phyloP scores from a whole-genome alignment of 169 alveolate species.

The Plasmodium knowlesi region DNA sequence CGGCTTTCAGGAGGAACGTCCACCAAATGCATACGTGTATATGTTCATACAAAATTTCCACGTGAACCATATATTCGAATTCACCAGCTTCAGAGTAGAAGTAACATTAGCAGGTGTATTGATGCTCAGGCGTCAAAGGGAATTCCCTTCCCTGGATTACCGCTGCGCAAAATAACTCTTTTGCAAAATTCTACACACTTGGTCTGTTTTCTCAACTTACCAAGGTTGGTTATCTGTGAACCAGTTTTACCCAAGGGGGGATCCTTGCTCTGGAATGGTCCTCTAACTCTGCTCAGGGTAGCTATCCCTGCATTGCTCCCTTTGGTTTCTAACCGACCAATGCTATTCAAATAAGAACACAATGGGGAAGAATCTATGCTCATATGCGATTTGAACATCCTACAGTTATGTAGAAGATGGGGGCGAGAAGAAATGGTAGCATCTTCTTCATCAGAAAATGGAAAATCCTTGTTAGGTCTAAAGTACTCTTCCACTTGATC shows the following conservation, averaged over 20 bases:
- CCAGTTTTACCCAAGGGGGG: neutral
- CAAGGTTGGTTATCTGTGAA: neutral
- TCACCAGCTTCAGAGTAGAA: neutral
- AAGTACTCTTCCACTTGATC: neutral
- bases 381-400: conserved; percentile 4
- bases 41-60: neutral
- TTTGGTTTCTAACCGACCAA: neutral
- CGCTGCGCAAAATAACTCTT: neutral
- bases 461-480: neutral
- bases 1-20: neutral
- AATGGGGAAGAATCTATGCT: conserved; percentile 7
- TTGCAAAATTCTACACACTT: neutral
- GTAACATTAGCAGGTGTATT: neutral
- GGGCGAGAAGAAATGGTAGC: neutral
- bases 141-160: neutral
- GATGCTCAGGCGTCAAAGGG: neutral
- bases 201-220: neutral
- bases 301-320: neutral
- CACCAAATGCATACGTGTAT: neutral
- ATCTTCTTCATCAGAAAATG: neutral
- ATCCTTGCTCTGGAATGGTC: neutral
- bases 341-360: conserved; percentile 9
- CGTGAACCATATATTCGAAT: neutral
- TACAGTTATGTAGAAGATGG: neutral
- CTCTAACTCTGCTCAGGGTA: neutral